Conservation (phyloP, 108 stramenopile genomes). For the Skeletonema tropicum region DNA sequence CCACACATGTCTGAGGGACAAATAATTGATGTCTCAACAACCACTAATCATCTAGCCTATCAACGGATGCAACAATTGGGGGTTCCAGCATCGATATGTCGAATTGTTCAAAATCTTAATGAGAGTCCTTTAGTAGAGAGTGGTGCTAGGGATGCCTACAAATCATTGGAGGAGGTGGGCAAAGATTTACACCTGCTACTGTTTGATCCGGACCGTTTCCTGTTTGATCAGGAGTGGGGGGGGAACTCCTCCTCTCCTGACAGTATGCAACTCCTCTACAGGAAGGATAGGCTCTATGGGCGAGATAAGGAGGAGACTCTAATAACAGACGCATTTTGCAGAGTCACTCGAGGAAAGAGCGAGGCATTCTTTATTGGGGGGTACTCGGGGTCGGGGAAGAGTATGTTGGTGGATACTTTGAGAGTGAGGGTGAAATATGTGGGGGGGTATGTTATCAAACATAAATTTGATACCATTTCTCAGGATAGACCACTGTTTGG, state of each 20-base stretch:
- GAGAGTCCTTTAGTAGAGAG: neutral
- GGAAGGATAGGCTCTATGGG: slow-evolving; percentile 20
- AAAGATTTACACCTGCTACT: slow-evolving; percentile 27
- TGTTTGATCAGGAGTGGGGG: slow-evolving; percentile 25
- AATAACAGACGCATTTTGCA: slow-evolving; percentile 34
- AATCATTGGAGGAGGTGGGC: slow-evolving; percentile 3
- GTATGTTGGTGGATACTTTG: slow-evolving; percentile 13
- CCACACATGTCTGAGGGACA: too few relatives aligned
- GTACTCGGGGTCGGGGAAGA: too few relatives aligned
- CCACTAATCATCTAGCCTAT: too few relatives aligned
- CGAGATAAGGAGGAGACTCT: slow-evolving; percentile 14
- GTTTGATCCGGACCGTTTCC: slow-evolving; percentile 18
- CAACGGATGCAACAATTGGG: neutral
- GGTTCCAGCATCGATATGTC: slow-evolving; percentile 9
- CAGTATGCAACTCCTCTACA: neutral
- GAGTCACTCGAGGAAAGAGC: slow-evolving; percentile 26
- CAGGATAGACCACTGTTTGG: neutral
- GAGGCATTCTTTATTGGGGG: too few relatives aligned
- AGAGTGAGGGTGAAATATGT: neutral
- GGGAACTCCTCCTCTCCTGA: neutral
- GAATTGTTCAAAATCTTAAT: slow-evolving; percentile 12
- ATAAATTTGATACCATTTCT: slow-evolving; percentile 38
- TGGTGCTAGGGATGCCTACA: slow-evolving; percentile 5
- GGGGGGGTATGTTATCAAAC: slow-evolving; percentile 16
- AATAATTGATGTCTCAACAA: too few relatives aligned